These are phyloP conservation scores for Trypanosoma cruzi DNA, from an alignment of 208 protist species.

Conservation along the genomic window DNA sequence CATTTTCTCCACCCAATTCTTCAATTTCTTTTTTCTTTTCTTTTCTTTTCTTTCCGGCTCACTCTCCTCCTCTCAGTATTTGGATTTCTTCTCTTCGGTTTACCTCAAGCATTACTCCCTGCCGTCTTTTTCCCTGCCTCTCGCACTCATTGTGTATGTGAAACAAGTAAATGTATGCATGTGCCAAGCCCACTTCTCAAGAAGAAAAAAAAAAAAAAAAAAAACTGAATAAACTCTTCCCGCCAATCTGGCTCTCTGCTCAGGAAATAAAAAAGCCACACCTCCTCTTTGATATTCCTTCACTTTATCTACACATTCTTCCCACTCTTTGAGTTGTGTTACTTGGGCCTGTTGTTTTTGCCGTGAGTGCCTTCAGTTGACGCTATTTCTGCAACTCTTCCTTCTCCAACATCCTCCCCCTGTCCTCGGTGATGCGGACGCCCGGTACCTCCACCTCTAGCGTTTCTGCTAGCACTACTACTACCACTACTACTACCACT, in stretches of 20 bases:
- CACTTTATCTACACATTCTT: not conserved
- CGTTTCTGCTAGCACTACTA: conserved; percentile 7
- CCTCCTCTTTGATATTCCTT: not conserved
- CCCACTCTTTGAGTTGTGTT: not conserved
- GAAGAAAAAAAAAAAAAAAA: no score
- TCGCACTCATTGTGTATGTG: no score
- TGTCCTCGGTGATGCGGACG: not conserved
- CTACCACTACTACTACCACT: not conserved
- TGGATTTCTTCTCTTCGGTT: no score
- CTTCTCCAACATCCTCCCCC: not conserved
- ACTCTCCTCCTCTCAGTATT: no score
- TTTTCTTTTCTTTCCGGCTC: not conserved
- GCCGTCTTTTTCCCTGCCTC: no score
- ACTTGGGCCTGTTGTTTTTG: not conserved
- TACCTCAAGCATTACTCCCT: no score
- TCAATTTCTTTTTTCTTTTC: not conserved
- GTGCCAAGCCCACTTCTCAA: no score
- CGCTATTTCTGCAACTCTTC: not conserved
- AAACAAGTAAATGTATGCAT: no score
- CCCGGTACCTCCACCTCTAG: not conserved
- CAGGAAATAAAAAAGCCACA: no score
- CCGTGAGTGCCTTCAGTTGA: not conserved
- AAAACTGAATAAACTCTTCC: no score
- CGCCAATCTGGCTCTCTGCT: no score
- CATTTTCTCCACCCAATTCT: no score